Evolutionary conservation across 139 green algal species (phyloP).

Genomic region (Chlorella sp.): DNA sequence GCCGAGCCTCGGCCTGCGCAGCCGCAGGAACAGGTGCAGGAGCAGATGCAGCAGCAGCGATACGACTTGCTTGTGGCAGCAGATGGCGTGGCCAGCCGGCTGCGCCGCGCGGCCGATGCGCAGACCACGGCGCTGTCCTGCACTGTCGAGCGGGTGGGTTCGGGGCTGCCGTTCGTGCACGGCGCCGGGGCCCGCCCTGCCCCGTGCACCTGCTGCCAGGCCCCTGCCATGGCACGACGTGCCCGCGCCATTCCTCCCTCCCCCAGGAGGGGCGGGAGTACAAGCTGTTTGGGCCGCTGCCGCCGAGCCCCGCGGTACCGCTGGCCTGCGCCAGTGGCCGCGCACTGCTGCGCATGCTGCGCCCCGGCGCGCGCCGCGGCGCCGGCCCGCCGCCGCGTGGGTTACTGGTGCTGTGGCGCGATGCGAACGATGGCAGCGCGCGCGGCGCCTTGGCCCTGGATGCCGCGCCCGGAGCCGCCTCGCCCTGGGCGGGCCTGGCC

Average conservation of each 20-base stretch:
- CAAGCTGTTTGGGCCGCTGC: too few species aligned
- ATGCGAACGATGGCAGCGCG: not conserved
- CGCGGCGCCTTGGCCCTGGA: not conserved
- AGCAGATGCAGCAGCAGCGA: too few species aligned
- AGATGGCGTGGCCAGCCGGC: slow-evolving; percentile 1
- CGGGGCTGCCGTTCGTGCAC: not conserved
- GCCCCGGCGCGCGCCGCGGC: not conserved
- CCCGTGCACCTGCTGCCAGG: not conserved
- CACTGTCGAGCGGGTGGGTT: too few species aligned
- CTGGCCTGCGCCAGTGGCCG: not conserved
- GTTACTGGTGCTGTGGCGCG: not conserved
- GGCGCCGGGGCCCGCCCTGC: not conserved
- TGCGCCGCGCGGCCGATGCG: slow-evolving; percentile 4
- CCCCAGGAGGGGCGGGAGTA: not conserved
- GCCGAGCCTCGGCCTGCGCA: too few species aligned
- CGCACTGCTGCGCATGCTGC: not conserved
- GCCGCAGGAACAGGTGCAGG: too few species aligned
- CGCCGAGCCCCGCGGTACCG: not conserved
- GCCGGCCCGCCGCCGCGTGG: not conserved
- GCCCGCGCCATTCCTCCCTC: not conserved
- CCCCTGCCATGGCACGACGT: not conserved
- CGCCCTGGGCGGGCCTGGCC: not conserved
- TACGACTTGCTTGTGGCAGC: slow-evolving; percentile 17
- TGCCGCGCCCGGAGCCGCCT: too few species aligned
- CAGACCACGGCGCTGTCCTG: slow-evolving; percentile 4